phyloP scores from a whole-genome alignment of 495 filamentous ascomycete genomes.

The Monascus purpureus region DNA sequence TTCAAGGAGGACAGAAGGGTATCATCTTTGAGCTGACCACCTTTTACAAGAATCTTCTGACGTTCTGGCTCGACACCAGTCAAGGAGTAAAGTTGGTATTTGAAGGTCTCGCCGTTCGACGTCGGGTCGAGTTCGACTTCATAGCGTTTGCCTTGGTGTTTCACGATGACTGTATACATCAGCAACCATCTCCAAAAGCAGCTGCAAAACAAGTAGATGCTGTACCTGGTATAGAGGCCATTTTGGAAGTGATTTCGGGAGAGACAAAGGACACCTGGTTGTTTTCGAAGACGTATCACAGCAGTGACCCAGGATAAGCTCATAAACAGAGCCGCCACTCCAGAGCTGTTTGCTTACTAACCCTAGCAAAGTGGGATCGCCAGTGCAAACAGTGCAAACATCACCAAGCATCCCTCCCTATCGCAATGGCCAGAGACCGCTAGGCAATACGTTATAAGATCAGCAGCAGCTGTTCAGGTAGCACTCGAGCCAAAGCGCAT shows the following conservation, averaged over 20 bases:
- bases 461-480: too few relatives aligned
- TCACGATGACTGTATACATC: constrained; percentile 62
- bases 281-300: too few relatives aligned
- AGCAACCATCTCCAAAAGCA: constrained; percentile 7
- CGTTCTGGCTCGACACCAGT: constrained; percentile 93
- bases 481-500: too few relatives aligned
- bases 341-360: too few relatives aligned
- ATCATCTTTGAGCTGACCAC: constrained; percentile 91
- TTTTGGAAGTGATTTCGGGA: constrained; percentile 21
- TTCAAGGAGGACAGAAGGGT: constrained; percentile 69
- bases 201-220: not conserved
- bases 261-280: too few relatives aligned
- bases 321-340: constrained; percentile 26
- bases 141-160: constrained; percentile 87
- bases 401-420: too few relatives aligned
- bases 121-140: constrained; percentile 80
- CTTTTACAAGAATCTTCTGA: constrained; percentile 90
- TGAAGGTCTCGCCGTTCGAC: constrained; percentile 81
- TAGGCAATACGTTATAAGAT: too few relatives aligned
- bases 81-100: constrained; percentile 85
- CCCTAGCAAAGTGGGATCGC: constrained; percentile 20
- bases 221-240: constrained; percentile 53
- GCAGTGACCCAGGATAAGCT: too few relatives aligned
- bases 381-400: constrained; percentile 26
- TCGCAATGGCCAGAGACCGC: too few relatives aligned